Base-by-base conservation (phyloP, 495 filamentous ascomycete genomes). In the Aspergillus coremiiformis region DNA sequence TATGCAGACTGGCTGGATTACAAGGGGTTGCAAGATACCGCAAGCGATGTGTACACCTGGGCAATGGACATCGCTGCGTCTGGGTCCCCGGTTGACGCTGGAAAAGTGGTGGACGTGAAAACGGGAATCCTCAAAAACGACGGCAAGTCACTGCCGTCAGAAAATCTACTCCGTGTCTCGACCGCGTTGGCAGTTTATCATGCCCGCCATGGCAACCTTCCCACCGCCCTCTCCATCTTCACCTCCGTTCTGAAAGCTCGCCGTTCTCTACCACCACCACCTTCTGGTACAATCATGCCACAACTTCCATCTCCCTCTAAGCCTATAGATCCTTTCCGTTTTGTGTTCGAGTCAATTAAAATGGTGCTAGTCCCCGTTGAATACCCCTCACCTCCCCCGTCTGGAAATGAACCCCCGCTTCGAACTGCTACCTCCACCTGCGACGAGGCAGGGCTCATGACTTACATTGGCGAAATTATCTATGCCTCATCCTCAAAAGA, bases 401-500 rank as follows among this genome's bases (percentile, higher is more conserved):
- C 85, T 23, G 90, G 89, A 24, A 77, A 86, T 41, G 65, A 77
- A 14, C 77, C 84, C 0, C 82, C 88, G 0, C 47, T 74, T 3
- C 83, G 85, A 29, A 77, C 78, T 26, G 50, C 76, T 0, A 69
- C 71, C 22, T 82, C 86, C 47, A 68, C 76, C 24, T 96, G 93
- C 74, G 85, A 89, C 45, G 89, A 95, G 64, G 90, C 89, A 3
- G 86, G 78, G 5, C 69, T 96, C 3, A 87, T 90, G 82, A 78
- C 86, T 17, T 89, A 95, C 67, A 90, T 98, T 51, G 94, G 92
- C 49, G 93, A 98, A 72, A 90, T 97, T 54, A 68, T 98, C 43
- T 97, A 85, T 71, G 79, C 89, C 1, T 78, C 78, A 7, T 74
- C 77, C 11, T 70, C 66, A 4, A 74, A 75, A 27, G 79, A 85